Conservation (phyloP, 2,329 filamentous ascomycete species). For the Aspergillus floridensis region DNA sequence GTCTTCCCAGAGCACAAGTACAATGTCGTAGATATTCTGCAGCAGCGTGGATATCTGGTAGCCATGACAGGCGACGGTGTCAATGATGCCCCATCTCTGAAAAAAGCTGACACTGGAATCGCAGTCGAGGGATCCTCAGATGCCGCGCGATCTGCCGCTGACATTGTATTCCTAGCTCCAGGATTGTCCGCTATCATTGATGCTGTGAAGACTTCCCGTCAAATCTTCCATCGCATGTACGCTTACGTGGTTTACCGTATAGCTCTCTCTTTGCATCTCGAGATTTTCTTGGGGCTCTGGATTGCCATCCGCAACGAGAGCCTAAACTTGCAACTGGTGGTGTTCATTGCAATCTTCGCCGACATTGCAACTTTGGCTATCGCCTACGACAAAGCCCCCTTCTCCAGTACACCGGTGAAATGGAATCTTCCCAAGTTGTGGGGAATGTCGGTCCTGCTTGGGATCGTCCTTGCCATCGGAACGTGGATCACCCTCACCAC, state of each 20-base stretch:
- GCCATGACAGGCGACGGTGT: constrained; percentile 97
- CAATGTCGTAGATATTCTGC: constrained; percentile 87
- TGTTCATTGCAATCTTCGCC: constrained; percentile 93
- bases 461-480: constrained; percentile 74
- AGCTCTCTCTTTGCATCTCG: constrained; percentile 83
- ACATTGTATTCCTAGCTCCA: constrained; percentile 90
- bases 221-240: constrained; percentile 97
- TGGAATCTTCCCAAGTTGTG: constrained; percentile 94
- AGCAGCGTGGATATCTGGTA: constrained; percentile 89
- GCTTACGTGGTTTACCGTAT: constrained; percentile 95
- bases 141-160: constrained; percentile 83
- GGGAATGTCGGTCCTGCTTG: constrained; percentile 85
- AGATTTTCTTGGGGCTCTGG: constrained; percentile 89
- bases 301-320: constrained; percentile 82
- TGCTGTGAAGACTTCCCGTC: constrained; percentile 85
- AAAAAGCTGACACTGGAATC: constrained; percentile 96
- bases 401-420: constrained; percentile 81
- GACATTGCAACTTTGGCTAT: constrained; percentile 90
- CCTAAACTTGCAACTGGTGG: constrained; percentile 81
- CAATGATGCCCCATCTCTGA: constrained; percentile 87
- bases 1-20: constrained; percentile 96
- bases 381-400: constrained; percentile 89
- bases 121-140: constrained; percentile 90
- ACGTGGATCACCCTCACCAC: constrained; percentile 89
- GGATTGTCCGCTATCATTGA: constrained; percentile 91